Percentiles rank a stretch among this genome's conserved stretches.
These are phyloP conservation scores for Entoloma clypeatum DNA, from an alignment of 1,284 basidiomycete genomes.

Conservation along the genomic window DNA sequence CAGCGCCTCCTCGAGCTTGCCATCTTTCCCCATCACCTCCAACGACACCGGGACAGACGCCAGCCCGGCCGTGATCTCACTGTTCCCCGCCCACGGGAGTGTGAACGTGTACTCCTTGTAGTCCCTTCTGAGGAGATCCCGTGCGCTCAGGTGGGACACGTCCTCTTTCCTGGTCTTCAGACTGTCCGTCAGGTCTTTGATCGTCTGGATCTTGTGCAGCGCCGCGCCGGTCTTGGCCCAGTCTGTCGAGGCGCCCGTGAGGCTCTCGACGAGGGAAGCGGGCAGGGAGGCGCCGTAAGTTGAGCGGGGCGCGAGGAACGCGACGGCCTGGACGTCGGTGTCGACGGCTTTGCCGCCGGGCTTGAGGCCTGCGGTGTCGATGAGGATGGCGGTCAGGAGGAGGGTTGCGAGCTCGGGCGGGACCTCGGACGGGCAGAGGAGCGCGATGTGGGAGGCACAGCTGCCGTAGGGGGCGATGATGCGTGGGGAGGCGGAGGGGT, in stretches of 20 bases:
- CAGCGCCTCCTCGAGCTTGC: conserved; percentile 44
- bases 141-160: conserved; percentile 63
- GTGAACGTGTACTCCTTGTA: conserved; percentile 82
- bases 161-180: conserved; percentile 65
- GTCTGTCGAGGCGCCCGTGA: conserved; percentile 20
- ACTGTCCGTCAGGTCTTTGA: conserved; percentile 46
- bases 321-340: conserved; percentile 58
- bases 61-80: conserved; percentile 53
- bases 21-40: conserved; percentile 44
- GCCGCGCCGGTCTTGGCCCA: conserved; percentile 9
- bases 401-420: conserved; percentile 68
- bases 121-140: conserved; percentile 83
- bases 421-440: conserved; percentile 44
- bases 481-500: conserved; percentile 66
- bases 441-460: conserved; percentile 74
- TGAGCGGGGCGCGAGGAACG: conserved; percentile 52
- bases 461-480: conserved; percentile 71
- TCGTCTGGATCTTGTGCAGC: conserved; percentile 31
- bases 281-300: conserved; percentile 30
- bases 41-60: conserved; percentile 77
- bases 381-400: conserved; percentile 75
- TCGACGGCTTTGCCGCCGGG: conserved; percentile 70
- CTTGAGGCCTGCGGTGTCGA: conserved; percentile 82
- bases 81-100: conserved; percentile 36
- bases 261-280: conserved; percentile 17